A percentile compares a stretch with the other conserved stretches of the same genome.
Conservation (phyloP, 305 asterid genomes). For the Fraxinus baroniana region DNA sequence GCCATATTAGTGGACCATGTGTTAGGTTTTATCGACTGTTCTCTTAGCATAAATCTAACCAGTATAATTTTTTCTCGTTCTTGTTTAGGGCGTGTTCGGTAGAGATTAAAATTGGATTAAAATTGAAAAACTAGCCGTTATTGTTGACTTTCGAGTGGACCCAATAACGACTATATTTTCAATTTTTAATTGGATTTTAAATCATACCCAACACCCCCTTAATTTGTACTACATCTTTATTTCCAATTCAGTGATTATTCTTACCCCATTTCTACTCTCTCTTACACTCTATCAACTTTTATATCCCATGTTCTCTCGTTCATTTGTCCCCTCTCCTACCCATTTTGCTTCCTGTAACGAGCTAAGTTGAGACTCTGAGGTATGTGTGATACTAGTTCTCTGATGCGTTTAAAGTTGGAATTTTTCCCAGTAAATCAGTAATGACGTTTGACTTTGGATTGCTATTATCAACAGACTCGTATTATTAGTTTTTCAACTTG, state of each 20-base stretch:
- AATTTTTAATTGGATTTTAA: too few species aligned
- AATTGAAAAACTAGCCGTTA: too few species aligned
- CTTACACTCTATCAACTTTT: neutral
- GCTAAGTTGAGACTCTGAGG: neutral
- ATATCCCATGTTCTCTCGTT: neutral
- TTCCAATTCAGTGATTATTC: neutral
- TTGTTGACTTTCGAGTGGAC: too few species aligned
- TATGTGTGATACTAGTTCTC: neutral
- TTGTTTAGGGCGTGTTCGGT: neutral
- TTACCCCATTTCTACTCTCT: neutral
- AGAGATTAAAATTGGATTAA: too few species aligned
- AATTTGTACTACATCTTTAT: neutral
- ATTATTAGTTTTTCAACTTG: constrained; percentile 11
- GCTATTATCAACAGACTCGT: neutral
- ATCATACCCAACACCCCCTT: too few species aligned
- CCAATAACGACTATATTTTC: too few species aligned
- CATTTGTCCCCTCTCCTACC: constrained; percentile 1
- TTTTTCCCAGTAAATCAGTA: constrained; percentile 12
- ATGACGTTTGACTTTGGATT: neutral
- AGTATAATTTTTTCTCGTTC: neutral
- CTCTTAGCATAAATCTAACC: neutral
- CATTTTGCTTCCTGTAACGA: neutral
- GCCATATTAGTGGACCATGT: neutral
- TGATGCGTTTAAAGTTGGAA: constrained; percentile 10
- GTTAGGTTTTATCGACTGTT: neutral